phyloP scores from a whole-genome alignment of 2,329 filamentous ascomycete genomes.

The Colletotrichum limetticola region DNA sequence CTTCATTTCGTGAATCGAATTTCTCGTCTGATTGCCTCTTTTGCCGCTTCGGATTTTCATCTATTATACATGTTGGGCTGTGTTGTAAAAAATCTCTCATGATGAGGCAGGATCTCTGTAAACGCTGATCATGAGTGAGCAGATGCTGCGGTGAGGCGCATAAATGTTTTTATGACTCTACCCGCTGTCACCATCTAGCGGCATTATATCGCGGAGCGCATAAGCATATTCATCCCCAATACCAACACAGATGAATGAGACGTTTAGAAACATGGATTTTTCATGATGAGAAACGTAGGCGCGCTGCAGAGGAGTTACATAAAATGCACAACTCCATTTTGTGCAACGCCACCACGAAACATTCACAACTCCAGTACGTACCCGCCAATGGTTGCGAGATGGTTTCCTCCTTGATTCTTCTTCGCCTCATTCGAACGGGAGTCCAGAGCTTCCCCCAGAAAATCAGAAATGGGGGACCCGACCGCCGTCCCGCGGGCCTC shows the following conservation, averaged over 20 bases:
- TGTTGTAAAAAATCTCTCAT: background rate
- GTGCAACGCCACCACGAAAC: background rate
- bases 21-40: background rate
- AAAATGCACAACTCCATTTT: background rate
- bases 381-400: background rate
- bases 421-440: background rate
- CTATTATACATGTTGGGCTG: background rate
- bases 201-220: background rate
- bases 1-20: background rate
- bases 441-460: conserved; percentile 4
- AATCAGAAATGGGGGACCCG: background rate
- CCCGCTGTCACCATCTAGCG: background rate
- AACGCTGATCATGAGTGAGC: background rate
- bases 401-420: background rate
- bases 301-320: background rate
- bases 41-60: background rate
- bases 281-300: background rate
- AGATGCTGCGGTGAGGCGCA: background rate
- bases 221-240: background rate
- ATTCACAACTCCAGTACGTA: background rate
- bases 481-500: background rate
- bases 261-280: background rate
- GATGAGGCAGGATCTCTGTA: background rate
- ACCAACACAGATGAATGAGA: background rate
- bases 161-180: background rate